Conservation (phyloP, 78 protist species). For the Trichosphaerium sp. region DNA sequence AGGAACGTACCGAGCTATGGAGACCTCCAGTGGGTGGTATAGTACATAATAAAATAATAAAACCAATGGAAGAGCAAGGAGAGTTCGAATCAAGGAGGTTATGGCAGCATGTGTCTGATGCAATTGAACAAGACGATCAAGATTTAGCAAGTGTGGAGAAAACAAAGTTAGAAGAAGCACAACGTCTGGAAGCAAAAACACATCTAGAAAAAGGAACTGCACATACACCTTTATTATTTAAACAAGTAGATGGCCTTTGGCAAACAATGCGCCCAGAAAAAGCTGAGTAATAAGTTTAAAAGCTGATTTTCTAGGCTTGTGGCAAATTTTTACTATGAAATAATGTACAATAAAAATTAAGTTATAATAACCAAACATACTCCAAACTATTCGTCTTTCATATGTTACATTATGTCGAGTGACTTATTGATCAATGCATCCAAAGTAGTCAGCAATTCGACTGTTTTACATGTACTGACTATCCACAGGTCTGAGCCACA, state of each 20-base stretch:
- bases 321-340: too few relatives aligned
- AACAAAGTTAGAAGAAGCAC: constrained; percentile 34
- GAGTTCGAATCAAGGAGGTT: constrained; percentile 36
- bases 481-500: too few relatives aligned
- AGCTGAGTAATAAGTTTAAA: too few relatives aligned
- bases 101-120: constrained; percentile 54
- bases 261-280: too few relatives aligned
- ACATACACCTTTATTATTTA: constrained; percentile 37
- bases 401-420: too few relatives aligned
- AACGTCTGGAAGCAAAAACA: constrained; percentile 22
- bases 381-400: too few relatives aligned
- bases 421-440: too few relatives aligned
- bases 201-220: constrained; percentile 20
- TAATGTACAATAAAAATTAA: too few relatives aligned
- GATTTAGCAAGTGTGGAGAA: constrained; percentile 61
- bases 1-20: constrained; percentile 19
- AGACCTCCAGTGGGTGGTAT: background rate
- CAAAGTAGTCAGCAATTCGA: too few relatives aligned
- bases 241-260: constrained; percentile 36
- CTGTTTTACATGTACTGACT: too few relatives aligned
- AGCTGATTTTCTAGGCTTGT: too few relatives aligned
- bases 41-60: constrained; percentile 4
- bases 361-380: too few relatives aligned
- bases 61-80: constrained; percentile 10
- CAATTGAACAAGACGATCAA: constrained; percentile 43